Base-by-base conservation (phyloP, 2,329 filamentous ascomycete species). In the Zelopaecilomyces penicillatus region DNA sequence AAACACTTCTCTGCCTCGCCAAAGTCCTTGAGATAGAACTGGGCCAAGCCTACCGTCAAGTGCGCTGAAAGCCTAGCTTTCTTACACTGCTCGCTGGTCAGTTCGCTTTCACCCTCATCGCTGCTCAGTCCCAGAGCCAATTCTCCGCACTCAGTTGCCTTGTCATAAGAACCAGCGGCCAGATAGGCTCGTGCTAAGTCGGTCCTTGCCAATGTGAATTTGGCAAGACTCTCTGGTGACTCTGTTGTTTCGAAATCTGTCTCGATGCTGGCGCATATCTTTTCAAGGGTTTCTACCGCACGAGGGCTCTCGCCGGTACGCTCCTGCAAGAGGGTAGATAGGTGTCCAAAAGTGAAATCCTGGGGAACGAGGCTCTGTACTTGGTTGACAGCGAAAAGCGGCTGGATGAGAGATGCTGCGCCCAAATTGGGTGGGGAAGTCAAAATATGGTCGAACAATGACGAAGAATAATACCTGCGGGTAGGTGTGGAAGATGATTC, bases 131-230 rank as follows among this genome's bases (percentile, higher is more conserved):
- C 81, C 0, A 98, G 70, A 0, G 89, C 87, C 42, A 83, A 82
- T 50, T 91, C 84, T 28, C 87, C 89, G 52, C 85, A 86, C 39
- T 93, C 86, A 3, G 83, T 76, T 0, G 93, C 90, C 42, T 78
- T 67, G 1, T 75, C 66, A 55, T 84, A 88, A 8, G 76, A 68
- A 1, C 76, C 71, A 5, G 75, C 67, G 1, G 88, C 86, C 1
- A 98, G 77, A 44, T 89, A 82, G 19, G 83, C 83, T n/a, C 94
- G 80, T 5, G 88, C 87, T 7, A 95, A 75, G 60, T 98, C 94
- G 1, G 87, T 80, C 62, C 90, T 94, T 27, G 86, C 87, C 47
- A 94, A 74, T 1, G 87, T 85, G 60, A 90, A 95, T 26, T 75
- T 79, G 5, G 79, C 81, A 9, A 97, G 77, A 5, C 87, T 78